Conservation (phyloP, 352 stramenopile genomes). For the Blastocystis sp. region DNA sequence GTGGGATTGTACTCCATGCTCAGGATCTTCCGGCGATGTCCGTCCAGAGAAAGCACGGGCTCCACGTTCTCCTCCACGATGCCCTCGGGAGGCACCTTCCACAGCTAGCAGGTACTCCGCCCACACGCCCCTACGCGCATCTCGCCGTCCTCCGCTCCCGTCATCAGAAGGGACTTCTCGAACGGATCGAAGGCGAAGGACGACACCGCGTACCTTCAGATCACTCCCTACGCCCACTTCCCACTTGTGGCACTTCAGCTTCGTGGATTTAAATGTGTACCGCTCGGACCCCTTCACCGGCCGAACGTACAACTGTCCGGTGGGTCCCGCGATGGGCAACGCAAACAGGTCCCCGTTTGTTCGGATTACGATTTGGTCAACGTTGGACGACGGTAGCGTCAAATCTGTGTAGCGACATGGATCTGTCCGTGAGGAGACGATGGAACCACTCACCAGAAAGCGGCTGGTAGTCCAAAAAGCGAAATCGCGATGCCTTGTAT, state of each 20-base stretch:
- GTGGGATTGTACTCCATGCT: slow-evolving; percentile 55
- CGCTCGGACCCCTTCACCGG: slow-evolving; percentile 32
- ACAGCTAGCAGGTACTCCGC: neutral
- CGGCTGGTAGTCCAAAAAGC: slow-evolving; percentile 51
- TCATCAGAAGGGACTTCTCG: slow-evolving; percentile 26
- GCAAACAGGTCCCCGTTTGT: slow-evolving; percentile 49
- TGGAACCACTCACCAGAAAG: neutral
- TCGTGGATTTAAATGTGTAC: slow-evolving; percentile 32
- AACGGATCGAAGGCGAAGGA: slow-evolving; percentile 57
- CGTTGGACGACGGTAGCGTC: slow-evolving; percentile 43
- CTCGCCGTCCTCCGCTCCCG: slow-evolving; percentile 55
- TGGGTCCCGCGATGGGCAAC: slow-evolving; percentile 42
- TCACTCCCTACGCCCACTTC: neutral
- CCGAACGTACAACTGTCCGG: slow-evolving; percentile 46
- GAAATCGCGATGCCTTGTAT: slow-evolving; percentile 53
- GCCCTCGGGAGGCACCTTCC: slow-evolving; percentile 27
- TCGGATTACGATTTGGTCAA: slow-evolving; percentile 41
- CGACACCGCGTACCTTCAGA: slow-evolving; percentile 20
- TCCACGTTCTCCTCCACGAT: neutral
- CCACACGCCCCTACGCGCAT: neutral
- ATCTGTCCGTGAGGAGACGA: neutral
- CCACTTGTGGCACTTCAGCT: slow-evolving; percentile 61
- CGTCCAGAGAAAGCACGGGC: slow-evolving; percentile 24
- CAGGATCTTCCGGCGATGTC: slow-evolving; percentile 47
- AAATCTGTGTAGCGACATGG: slow-evolving; percentile 38